Evolutionary conservation across 305 asterid genomes (phyloP).

Genomic region (Plantago coronopus): DNA sequence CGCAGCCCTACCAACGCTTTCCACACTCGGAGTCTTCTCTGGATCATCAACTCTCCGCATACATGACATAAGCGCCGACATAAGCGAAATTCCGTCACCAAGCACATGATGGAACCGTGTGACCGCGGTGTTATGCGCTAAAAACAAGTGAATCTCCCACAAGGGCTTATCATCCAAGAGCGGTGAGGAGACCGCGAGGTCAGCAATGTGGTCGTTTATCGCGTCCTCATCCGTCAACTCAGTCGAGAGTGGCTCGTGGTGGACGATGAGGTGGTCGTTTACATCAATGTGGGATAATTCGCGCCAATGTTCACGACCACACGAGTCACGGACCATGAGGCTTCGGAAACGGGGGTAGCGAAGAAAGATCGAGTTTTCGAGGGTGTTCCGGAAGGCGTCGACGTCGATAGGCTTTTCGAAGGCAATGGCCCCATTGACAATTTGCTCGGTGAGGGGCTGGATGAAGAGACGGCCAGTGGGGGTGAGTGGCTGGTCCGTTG

Average conservation of each 20-base stretch:
- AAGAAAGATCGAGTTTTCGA: conserved; percentile 39
- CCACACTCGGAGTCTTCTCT: conserved; percentile 31
- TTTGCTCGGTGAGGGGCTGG: conserved; percentile 45
- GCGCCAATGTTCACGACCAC: conserved; percentile 69
- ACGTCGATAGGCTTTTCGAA: conserved; percentile 30
- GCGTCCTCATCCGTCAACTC: conserved; percentile 52
- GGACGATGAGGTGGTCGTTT: conserved; percentile 54
- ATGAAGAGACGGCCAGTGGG: conserved; percentile 69
- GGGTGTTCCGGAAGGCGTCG: conserved; percentile 36
- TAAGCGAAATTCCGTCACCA: conserved; percentile 77
- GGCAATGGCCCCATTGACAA: conserved; percentile 44
- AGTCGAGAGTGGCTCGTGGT: conserved; percentile 23
- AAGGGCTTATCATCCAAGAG: conserved; percentile 61
- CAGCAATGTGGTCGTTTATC: conserved; percentile 59
- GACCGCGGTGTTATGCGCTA: conserved; percentile 52
- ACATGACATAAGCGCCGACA: conserved; percentile 60
- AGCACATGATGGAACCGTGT: conserved; percentile 84
- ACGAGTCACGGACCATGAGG: conserved; percentile 47
- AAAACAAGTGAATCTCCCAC: conserved; percentile 69
- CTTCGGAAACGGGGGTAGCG: conserved; percentile 71
- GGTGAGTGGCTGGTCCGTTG: conserved; percentile 55
- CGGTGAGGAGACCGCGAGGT: conserved; percentile 52
- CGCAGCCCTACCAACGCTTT: conserved; percentile 33
- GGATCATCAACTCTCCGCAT: conserved; percentile 61
- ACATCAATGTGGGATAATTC: conserved; percentile 38